These are phyloP conservation scores for Trichoderma hamatum DNA, from an alignment of 2,329 filamentous ascomycete genomes.

Conservation along the genomic window DNA sequence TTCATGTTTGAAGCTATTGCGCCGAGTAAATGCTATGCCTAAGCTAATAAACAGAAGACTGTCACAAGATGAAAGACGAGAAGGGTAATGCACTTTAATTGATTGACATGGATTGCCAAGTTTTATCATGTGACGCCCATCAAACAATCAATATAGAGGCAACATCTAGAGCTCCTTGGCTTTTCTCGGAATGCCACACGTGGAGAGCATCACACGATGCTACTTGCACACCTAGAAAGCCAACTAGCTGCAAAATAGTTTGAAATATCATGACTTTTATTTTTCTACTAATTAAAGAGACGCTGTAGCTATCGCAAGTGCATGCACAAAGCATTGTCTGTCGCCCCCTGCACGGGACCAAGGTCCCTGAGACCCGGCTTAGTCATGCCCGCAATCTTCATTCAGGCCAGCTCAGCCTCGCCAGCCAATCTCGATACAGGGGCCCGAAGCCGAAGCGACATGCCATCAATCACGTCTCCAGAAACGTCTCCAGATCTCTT, in stretches of 20 bases:
- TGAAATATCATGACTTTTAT: not conserved
- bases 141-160: not conserved
- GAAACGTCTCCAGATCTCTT: slow-evolving; percentile 15
- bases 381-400: slow-evolving; percentile 20
- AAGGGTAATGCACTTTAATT: not conserved
- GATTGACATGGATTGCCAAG: not conserved
- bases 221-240: not conserved
- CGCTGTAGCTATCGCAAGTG: too few species aligned
- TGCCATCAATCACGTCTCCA: slow-evolving; percentile 23
- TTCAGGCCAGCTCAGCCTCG: slow-evolving; percentile 25
- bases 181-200: not conserved
- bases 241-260: not conserved
- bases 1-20: not conserved
- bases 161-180: not conserved
- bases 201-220: not conserved
- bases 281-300: too few species aligned
- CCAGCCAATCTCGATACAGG: slow-evolving; percentile 26
- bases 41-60: not conserved
- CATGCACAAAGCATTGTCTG: not conserved
- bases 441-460: slow-evolving; percentile 6
- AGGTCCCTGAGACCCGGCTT: slow-evolving; percentile 18
- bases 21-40: not conserved
- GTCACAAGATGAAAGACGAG: not conserved
- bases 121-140: not conserved
- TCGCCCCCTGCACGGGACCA: slow-evolving; percentile 6